phyloP scores from a whole-genome alignment of 1,139 yeast genomes.

The Suhomyces yuchorum region DNA sequence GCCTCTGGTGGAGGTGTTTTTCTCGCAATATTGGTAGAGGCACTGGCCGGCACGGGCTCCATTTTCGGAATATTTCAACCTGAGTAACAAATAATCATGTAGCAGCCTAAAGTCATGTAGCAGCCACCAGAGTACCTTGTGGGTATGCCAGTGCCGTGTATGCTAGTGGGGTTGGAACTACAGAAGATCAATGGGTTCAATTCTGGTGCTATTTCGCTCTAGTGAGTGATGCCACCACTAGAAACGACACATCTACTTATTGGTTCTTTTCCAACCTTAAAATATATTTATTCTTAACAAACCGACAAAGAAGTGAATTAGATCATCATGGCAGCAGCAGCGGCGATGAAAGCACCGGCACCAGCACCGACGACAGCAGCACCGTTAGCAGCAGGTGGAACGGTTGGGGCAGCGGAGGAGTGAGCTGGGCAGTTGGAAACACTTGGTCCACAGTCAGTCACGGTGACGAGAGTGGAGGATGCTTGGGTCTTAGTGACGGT shows the following conservation, averaged over 20 bases:
- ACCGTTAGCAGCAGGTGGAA: constrained; percentile 13
- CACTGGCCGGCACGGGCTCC: no score
- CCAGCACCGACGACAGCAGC: constrained; percentile 27
- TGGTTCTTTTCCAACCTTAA: neutral
- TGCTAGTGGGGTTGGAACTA: no score
- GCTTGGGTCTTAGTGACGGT: constrained; percentile 12
- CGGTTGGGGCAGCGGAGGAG: constrained; percentile 12
- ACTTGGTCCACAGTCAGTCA: constrained; percentile 19
- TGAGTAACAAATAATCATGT: no score
- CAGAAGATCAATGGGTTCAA: no score
- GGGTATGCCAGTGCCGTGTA: no score
- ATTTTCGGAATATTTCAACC: no score
- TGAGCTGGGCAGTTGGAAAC: constrained; percentile 22
- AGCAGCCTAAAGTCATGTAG: no score
- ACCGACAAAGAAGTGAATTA: constrained; percentile 5
- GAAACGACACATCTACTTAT: no score
- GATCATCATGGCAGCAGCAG: constrained; percentile 24
- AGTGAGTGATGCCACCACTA: neutral
- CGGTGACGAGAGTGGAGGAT: constrained; percentile 17
- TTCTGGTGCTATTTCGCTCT: neutral
- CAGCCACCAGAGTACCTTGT: no score
- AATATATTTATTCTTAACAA: neutral
- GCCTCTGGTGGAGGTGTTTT: no score
- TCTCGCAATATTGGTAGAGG: no score
- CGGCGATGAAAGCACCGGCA: constrained; percentile 25